Conservation (phyloP, 2,329 filamentous ascomycete genomes). For the Penicillium sumatraense region DNA sequence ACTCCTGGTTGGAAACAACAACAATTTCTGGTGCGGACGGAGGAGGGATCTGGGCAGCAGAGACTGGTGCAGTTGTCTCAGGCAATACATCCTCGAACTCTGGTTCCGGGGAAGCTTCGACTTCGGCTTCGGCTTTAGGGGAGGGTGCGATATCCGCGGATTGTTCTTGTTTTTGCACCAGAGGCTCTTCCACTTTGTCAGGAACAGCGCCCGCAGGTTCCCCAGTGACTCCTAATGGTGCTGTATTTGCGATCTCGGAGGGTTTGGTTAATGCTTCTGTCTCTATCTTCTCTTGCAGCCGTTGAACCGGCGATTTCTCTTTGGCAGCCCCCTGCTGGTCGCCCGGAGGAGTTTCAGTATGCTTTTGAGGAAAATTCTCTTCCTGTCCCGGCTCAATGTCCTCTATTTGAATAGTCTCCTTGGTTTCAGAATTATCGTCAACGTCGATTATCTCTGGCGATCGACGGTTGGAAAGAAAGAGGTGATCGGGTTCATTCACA, state of each 20-base stretch:
- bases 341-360: not conserved
- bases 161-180: not conserved
- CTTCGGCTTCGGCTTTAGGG: no score
- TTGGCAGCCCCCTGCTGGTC: not conserved
- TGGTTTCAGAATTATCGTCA: slow-evolving; percentile 36
- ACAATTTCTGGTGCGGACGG: slow-evolving; percentile 12
- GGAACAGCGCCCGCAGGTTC: not conserved
- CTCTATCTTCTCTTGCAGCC: not conserved
- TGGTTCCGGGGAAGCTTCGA: slow-evolving; percentile 52
- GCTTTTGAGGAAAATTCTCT: not conserved
- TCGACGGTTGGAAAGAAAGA: slow-evolving; percentile 36
- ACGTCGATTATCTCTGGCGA: slow-evolving; percentile 46
- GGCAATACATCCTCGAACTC: slow-evolving; percentile 58
- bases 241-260: not conserved
- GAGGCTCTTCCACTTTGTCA: not conserved
- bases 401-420: slow-evolving; percentile 39
- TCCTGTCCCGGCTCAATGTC: slow-evolving; percentile 21
- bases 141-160: slow-evolving; percentile 34
- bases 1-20: slow-evolving; percentile 30
- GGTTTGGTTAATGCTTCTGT: not conserved
- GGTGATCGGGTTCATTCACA: slow-evolving; percentile 26
- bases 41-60: not conserved
- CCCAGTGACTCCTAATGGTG: no score
- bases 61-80: not conserved
- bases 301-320: not conserved